Conservation (phyloP, 257 asterid genomes). For the Marsdenia floribunda region DNA sequence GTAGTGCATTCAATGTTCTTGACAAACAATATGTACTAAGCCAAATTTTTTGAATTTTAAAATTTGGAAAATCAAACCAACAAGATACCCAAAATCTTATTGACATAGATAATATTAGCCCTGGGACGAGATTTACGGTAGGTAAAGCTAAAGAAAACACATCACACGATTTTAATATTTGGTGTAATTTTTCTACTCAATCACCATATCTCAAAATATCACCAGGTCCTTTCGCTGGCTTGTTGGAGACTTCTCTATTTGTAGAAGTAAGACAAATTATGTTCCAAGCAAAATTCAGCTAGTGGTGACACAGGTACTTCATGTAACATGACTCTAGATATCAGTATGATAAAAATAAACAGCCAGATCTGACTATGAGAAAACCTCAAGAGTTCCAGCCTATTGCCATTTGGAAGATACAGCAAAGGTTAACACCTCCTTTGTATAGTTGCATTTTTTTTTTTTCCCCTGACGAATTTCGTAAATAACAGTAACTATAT, state of each 20-base stretch:
- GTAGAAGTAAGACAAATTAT: neutral
- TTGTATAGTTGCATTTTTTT: neutral
- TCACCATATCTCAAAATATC: neutral
- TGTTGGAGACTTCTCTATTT: neutral
- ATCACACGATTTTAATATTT: neutral
- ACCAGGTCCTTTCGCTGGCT: neutral
- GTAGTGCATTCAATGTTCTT: neutral
- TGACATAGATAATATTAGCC: neutral
- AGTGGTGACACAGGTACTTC: neutral
- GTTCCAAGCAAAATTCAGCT: neutral
- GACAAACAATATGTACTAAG: neutral
- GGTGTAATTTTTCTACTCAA: neutral
- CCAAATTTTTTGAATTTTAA: neutral
- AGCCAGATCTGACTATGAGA: neutral
- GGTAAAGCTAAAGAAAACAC: neutral
- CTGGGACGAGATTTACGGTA: neutral
- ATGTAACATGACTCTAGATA: neutral
- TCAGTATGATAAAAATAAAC: neutral
- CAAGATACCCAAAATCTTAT: neutral
- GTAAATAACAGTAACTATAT: neutral
- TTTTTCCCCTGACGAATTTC: no score
- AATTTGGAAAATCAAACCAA: neutral
- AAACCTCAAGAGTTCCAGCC: neutral
- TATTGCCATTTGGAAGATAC: neutral
- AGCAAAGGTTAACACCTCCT: neutral